Conservation (phyloP, 1,139 yeast genomes). For the Taphrina wiesneri region DNA sequence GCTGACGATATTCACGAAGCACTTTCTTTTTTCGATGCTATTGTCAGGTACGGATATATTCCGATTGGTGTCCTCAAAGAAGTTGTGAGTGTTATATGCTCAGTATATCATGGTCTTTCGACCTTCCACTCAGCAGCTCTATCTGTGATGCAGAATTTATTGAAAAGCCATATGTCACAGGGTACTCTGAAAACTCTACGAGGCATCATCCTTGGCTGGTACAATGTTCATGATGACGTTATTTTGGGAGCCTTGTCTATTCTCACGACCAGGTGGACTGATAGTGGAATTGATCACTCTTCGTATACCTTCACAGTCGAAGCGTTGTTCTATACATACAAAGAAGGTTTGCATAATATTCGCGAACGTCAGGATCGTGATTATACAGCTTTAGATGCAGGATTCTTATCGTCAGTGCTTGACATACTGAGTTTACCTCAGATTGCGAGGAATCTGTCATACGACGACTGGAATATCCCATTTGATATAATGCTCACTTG, state of each 20-base stretch:
- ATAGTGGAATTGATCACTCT: background rate
- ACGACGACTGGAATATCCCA: conserved; percentile 34
- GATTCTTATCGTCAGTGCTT: conserved; percentile 5
- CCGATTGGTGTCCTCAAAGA: conserved; percentile 51
- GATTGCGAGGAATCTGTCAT: conserved; percentile 5
- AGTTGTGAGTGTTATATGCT: conserved; percentile 55
- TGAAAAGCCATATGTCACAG: conserved; percentile 48
- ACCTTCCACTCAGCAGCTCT: conserved; percentile 50
- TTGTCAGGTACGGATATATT: conserved; percentile 53
- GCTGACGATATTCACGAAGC: conserved; percentile 50
- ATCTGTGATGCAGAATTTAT: conserved; percentile 48
- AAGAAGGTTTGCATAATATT: background rate
- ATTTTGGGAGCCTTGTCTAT: conserved; percentile 28
- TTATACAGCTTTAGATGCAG: conserved; percentile 12
- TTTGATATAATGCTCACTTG: conserved; percentile 25
- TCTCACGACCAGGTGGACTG: conserved; percentile 6
- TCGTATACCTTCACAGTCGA: conserved; percentile 6
- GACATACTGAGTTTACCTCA: background rate
- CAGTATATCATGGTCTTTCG: conserved; percentile 50
- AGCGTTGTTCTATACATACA: conserved; percentile 3
- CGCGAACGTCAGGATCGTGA: conserved; percentile 10
- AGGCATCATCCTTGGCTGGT: conserved; percentile 21
- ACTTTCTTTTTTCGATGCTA: conserved; percentile 53
- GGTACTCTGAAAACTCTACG: conserved; percentile 30
- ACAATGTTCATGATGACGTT: conserved; percentile 29